These are phyloP conservation scores for Rhazya stricta DNA, from an alignment of 257 asterid species.

Conservation along the genomic window DNA sequence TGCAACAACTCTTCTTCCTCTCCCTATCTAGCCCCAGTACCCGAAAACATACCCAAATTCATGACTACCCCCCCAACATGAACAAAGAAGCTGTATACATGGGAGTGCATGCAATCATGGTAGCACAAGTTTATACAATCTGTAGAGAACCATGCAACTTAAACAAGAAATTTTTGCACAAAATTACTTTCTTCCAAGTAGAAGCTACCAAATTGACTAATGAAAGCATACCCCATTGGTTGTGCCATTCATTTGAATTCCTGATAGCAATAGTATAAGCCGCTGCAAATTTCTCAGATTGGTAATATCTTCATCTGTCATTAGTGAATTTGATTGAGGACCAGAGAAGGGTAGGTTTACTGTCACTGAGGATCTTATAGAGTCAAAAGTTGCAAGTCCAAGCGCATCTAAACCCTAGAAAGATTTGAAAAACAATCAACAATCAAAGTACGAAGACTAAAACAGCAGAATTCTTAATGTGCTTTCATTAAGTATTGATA, in stretches of 20 bases:
- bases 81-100: background rate
- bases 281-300: conserved; percentile 73
- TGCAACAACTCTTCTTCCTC: background rate
- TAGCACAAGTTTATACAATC: background rate
- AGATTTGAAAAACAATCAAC: conserved; percentile 18
- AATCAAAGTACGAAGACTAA: background rate
- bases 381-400: conserved; percentile 69
- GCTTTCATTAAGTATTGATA: background rate
- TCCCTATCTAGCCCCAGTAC: background rate
- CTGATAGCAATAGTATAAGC: conserved; percentile 59
- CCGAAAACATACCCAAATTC: background rate
- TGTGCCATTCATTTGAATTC: conserved; percentile 38
- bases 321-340: conserved; percentile 36
- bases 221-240: conserved; percentile 32
- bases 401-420: conserved; percentile 92
- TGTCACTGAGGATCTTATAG: conserved; percentile 43
- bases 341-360: conserved; percentile 57
- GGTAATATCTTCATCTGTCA: conserved; percentile 73
- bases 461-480: background rate
- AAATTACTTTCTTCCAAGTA: conserved; percentile 1
- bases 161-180: background rate
- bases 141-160: background rate
- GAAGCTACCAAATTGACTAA: background rate
- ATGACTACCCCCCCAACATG: background rate
- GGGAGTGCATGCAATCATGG: background rate